Base-by-base conservation (phyloP, 441 rosid genomes). In the Codiaeum variegatum region DNA sequence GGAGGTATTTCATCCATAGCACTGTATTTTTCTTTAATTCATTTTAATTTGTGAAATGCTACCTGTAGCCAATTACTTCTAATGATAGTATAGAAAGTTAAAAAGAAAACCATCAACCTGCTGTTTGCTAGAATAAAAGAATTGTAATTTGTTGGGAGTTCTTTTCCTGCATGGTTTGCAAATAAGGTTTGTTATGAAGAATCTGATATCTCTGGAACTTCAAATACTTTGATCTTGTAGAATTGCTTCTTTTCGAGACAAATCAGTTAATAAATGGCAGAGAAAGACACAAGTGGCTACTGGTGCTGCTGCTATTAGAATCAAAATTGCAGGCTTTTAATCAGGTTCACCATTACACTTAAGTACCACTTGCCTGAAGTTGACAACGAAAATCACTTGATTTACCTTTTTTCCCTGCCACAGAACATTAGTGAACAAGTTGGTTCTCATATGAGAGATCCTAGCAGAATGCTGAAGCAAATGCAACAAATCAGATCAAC, bases 361-460 rank as follows among this genome's bases (percentile, higher is more conserved):
- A 32, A 42, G 26, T 51, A 46, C 59, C 42, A 44, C 74, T 21
- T 44, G 42, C 40, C 61, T n/a, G 2, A 66, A n/a, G 51, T 46
- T 31, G 24, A 64, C 47, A 42, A 46, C 19, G 32, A 68, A 71
- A 64, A 72, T 82, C 52, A 79, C 71, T 28, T 31, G 49, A 52
- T 75, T 78, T 34, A 66, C 26, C 58, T 49, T 78, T 78, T 40
- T 40, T 40, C 11, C 1, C 8, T 69, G 16, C 13, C 54, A 28
- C 86, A 95, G 99, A 90, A 88, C 83, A 88, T 93, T 42, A 93
- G 96, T 67, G 97, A 88, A 52, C 98, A 93, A 87, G 98, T 95
- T 76, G 88, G 93, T 64, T 78, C 84, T 24, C 86, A 87, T 84
- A 90, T 91, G 97, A 91, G 97, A 82, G 99, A 93, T 84, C 97